Evolutionary conservation across 768 basidiomycete genomes (phyloP), one percentile per base, ranked within the genome.

Genomic region (Favolaschia claudopus): DNA sequence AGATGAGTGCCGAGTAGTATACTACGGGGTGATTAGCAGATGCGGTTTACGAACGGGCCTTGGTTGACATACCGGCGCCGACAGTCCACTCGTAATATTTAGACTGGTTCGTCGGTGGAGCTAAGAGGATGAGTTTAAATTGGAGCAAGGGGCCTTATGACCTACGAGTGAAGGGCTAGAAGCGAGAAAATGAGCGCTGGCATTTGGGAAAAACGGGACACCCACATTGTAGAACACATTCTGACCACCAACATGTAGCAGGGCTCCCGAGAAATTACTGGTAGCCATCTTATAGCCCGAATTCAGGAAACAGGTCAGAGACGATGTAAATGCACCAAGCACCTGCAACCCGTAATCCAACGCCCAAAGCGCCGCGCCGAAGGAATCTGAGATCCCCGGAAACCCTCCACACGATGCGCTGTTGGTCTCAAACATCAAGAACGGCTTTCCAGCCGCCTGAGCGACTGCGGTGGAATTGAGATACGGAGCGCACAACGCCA

Each of bases 351-450:
- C 82, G 69, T 86, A 87, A 67, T 89, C 88, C 58, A 87, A 65
- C 12, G 76, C 84, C 88, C 88, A 91, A 10, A 91, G 74, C 17
- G 86, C 82, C 1, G 83, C 87, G 5, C 84, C 87, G 61, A 86
- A 91, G 50, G 77, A 79, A 64, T 89, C 84, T 28, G 80, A 83
- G 20, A 89, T 73, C 2, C 88, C 89, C 17, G 82, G 74, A 68
- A 89, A 87, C 7, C 89, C 88, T 69, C 86, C 88, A 74, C 88
- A 89, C 42, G 83, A 84, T 8, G 87, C 87, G 1, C 84, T 84
- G 66, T 89, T 89, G 7, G 86, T 89, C 67, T 91, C 89, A 58
- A 89, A 82, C 86, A 91, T 88, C 45, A 88, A 70, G 55, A 89
- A 75, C 0, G 82, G 84, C 65, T 82, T 82, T 1, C 72, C 70